Percentiles rank a stretch among this genome's conserved stretches.
These are phyloP conservation scores for Cadophora malorum DNA, from an alignment of 2,329 filamentous ascomycete genomes.

Conservation along the genomic window DNA sequence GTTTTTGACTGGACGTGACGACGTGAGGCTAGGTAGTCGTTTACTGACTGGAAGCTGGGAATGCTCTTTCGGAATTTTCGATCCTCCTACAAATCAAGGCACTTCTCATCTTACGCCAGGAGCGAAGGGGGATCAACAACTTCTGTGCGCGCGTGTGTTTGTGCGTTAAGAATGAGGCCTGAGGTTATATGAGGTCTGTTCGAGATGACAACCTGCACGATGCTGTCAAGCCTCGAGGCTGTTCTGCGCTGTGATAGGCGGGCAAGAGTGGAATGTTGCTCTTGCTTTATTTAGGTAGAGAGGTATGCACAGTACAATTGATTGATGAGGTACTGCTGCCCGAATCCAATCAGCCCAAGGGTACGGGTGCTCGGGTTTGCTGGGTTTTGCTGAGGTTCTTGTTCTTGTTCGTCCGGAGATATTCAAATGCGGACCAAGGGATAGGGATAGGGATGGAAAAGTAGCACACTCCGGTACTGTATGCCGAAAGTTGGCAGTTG, in stretches of 20 bases:
- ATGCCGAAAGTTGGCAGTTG: slow-evolving; percentile 13
- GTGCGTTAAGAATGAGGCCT: slow-evolving; percentile 1
- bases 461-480: background rate
- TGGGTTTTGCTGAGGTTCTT: background rate
- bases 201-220: slow-evolving; percentile 16
- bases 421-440: background rate
- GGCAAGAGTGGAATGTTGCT: slow-evolving; percentile 10
- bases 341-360: background rate
- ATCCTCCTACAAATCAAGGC: slow-evolving; percentile 7
- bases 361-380: background rate
- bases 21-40: background rate
- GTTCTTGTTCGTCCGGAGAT: background rate
- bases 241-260: background rate
- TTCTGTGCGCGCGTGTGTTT: background rate
- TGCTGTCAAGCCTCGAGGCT: slow-evolving; percentile 1
- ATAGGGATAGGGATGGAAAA: background rate
- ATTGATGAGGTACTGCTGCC: background rate
- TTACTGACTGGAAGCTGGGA: background rate
- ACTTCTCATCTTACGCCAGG: slow-evolving; percentile 27
- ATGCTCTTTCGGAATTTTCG: background rate
- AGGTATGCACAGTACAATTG: background rate
- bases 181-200: slow-evolving; percentile 16
- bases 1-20: background rate
- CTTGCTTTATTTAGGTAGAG: background rate
- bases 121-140: slow-evolving; percentile 4